Base-by-base conservation (phyloP, 2,329 filamentous ascomycete genomes). In the Aureobasidium leucospermi region DNA sequence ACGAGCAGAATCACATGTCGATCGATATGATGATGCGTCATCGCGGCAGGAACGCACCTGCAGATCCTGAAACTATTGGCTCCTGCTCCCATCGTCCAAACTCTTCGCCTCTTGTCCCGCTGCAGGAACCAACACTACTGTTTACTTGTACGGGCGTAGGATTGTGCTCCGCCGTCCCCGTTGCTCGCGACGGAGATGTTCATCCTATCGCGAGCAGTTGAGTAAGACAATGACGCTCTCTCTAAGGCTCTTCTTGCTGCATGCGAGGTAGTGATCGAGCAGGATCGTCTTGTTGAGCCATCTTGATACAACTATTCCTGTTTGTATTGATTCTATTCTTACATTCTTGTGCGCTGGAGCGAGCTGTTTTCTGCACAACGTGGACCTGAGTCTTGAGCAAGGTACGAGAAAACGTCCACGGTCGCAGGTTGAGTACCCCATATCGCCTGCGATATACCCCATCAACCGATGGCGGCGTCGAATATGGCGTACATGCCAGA, bases 401-500 rank as follows among this genome's bases (percentile, higher is more conserved):
- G 16, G 29, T 52, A 41, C 38, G 38, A 28, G 39, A 55, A 34
- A n/a, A 10, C 23, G 51, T 23, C 15, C 51, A 42, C 29, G 15
- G 51, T 55, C 13, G 16, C 29, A 43, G n/a, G 9, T 41, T 34
- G 51, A 55, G 51, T 34, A 38, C 7, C 10, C 38, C 16, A 36
- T n/a, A 9, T 57, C 41, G 52, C 38, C 28, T 28, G 8, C n/a
- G 45, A n/a, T 19, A 58, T 31, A 48, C 46, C 28, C 16, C 34
- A 45, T 59, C 57, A 65, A 28, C 65, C 65, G 8, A 61, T 62
- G 8, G 63, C 65, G 29, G 72, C 71, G 63, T 73, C 71, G 48
- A 73, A 71, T 31, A 70, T 70, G 10, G 72, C 71, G 64, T 66
- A 74, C 60, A 70, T 70, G 2, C 67, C 66, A 55, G 60, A 65